Base-by-base conservation (phyloP, 768 basidiomycete species). In the Serendipita sp. region DNA sequence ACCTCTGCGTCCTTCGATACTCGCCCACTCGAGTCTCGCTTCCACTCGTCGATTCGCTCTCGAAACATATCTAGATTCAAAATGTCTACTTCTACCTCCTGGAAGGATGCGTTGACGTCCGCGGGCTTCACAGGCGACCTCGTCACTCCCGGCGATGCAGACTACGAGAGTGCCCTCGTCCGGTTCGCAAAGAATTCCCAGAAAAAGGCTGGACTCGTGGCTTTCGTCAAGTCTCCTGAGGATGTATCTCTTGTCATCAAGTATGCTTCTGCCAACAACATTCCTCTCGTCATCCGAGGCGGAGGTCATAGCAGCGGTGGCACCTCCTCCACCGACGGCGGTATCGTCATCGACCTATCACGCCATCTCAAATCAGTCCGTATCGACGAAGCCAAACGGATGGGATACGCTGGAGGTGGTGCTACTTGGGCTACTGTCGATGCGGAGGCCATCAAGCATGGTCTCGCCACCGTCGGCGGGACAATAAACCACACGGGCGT, bases 141-240 rank as follows among this genome's bases (percentile, higher is more conserved):
- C 47, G 69, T 81, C 63, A 74, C 74, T 0, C 72, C 77, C 7
- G 70, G 70, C 4, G 70, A 77, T 66, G 65, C 73, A 2, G 72
- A 70, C 35, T 81, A 81, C 68, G 66, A 68, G 2, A 65, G 73
- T 13, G 75, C 79, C 7, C 75, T 81, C 63, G 68, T 72, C 3
- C 75, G 81, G 30, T 82, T 80, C 79, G 76, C 79, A 0, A 66
- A 58, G 23, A 79, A 78, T 63, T 73, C 79, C 1, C 68, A 74
- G 64, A 74, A 74, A 28, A 74, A 67, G 8, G 81, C 80, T 10
- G 71, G 71, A 16, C 63, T 78, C 13, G 75, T 81, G 41, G 79
- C 75, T 1, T 80, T 74, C 67, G 76, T 76, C 13, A 79, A 78
- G 67, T 71, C 75, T 65, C 71, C 72, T 10, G 65, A 74, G 35